A percentile compares a stretch with the other conserved stretches of the same genome.
These are phyloP conservation scores for Metschnikowia drakensbergensis DNA, from an alignment of 805 yeast species.

Conservation along the genomic window DNA sequence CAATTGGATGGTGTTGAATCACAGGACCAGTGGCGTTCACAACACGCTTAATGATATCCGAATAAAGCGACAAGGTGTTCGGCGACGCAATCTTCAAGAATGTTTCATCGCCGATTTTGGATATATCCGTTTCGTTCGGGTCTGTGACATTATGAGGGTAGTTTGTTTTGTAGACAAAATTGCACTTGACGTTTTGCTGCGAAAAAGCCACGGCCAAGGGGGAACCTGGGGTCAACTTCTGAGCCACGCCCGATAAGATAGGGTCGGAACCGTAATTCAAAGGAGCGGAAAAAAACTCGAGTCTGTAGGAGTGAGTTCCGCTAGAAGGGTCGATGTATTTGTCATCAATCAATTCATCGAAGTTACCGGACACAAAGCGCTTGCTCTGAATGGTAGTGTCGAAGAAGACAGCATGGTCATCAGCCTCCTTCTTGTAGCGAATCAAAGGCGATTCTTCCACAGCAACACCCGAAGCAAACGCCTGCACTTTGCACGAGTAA, in stretches of 20 bases:
- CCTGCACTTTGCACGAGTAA: slow-evolving; percentile 90
- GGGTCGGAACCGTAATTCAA: slow-evolving; percentile 46
- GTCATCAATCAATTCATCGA: slow-evolving; percentile 78
- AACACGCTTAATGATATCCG: slow-evolving; percentile 67
- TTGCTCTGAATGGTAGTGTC: slow-evolving; percentile 60
- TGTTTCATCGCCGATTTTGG: slow-evolving; percentile 70
- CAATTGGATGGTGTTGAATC: slow-evolving; percentile 78
- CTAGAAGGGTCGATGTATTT: slow-evolving; percentile 61
- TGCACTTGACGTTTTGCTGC: slow-evolving; percentile 57
- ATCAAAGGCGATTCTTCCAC: slow-evolving; percentile 54
- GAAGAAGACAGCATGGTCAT: slow-evolving; percentile 87
- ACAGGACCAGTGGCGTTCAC: slow-evolving; percentile 83
- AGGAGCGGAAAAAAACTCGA: slow-evolving; percentile 75
- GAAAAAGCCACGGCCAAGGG: slow-evolving; percentile 24
- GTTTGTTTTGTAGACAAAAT: slow-evolving; percentile 75
- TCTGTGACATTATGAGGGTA: slow-evolving; percentile 21
- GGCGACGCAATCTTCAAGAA: slow-evolving; percentile 73
- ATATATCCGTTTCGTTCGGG: slow-evolving; percentile 48
- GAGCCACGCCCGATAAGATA: slow-evolving; percentile 36
- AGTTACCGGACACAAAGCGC: slow-evolving; percentile 28
- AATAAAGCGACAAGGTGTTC: slow-evolving; percentile 76
- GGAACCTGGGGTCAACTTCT: slow-evolving; percentile 24
- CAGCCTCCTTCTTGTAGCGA: slow-evolving; percentile 73
- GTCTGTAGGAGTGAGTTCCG: slow-evolving; percentile 50
- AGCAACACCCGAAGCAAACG: slow-evolving; percentile 56